Percentiles rank a stretch among this genome's conserved stretches.
phyloP scores from a whole-genome alignment of 768 basidiomycete genomes.

The Xerocomellus chrysenteron region DNA sequence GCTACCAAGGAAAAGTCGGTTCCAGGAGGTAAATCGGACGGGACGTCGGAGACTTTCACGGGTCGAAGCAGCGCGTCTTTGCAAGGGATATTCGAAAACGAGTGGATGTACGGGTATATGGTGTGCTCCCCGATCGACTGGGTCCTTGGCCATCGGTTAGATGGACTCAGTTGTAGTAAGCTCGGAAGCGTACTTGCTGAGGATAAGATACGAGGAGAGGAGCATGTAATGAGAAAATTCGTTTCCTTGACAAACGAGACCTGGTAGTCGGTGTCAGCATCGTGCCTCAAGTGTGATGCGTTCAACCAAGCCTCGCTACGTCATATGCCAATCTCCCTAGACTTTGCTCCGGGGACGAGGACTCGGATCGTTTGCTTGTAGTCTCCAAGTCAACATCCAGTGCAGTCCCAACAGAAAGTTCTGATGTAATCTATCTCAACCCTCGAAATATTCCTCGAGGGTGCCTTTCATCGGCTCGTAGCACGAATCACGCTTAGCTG shows the following conservation, averaged over 20 bases:
- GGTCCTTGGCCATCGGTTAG: conserved; percentile 44
- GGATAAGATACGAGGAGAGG: conserved; percentile 80
- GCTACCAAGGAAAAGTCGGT: conserved; percentile 84
- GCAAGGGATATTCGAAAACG: conserved; percentile 79
- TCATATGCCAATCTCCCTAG: conserved; percentile 89
- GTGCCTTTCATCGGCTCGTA: conserved; percentile 84
- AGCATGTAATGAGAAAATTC: conserved; percentile 98
- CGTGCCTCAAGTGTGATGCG: not conserved
- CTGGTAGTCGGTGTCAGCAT: conserved; percentile 37
- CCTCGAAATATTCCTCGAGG: conserved; percentile 59
- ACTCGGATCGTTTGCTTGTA: conserved; percentile 59
- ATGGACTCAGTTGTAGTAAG: not conserved
- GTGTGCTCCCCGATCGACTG: conserved; percentile 64
- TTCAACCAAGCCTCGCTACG: conserved; percentile 72
- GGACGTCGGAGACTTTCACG: conserved; percentile 82
- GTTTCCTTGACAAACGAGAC: conserved; percentile 89
- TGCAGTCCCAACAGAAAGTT: not conserved
- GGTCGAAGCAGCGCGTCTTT: conserved; percentile 63
- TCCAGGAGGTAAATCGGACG: conserved; percentile 62
- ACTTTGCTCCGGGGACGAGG: conserved; percentile 87
- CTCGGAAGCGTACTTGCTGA: conserved; percentile 64
- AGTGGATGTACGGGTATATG: conserved; percentile 88
- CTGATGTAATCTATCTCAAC: conserved; percentile 43
- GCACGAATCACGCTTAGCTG: conserved; percentile 69
- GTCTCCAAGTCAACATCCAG: not conserved